Conservation (phyloP, 345 rosid species). For the Citrus reticulata region DNA sequence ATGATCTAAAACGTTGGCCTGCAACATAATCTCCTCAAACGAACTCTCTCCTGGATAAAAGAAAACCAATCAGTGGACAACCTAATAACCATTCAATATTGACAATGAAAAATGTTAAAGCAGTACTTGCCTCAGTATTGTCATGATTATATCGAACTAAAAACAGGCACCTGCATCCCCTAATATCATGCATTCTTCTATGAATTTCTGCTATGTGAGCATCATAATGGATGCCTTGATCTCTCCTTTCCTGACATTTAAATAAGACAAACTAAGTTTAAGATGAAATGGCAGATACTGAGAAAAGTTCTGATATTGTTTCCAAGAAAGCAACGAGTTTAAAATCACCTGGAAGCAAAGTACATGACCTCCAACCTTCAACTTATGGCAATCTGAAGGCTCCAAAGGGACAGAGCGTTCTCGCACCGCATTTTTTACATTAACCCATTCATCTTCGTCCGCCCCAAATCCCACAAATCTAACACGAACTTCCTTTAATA, state of each 20-base stretch:
- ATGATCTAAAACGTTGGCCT: constrained; percentile 22
- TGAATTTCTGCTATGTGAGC: constrained; percentile 50
- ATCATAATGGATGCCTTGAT: constrained; percentile 58
- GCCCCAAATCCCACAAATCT: constrained; percentile 76
- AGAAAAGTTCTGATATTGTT: background rate
- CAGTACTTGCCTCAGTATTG: constrained; percentile 37
- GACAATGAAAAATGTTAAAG: background rate
- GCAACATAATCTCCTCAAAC: constrained; percentile 55
- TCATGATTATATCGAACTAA: constrained; percentile 51
- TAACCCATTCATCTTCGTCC: constrained; percentile 73
- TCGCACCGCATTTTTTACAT: constrained; percentile 46
- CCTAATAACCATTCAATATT: background rate
- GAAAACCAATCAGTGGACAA: background rate
- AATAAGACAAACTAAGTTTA: background rate
- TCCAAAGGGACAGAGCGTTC: constrained; percentile 60
- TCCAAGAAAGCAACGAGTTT: background rate
- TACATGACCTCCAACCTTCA: constrained; percentile 54
- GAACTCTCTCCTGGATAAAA: constrained; percentile 48
- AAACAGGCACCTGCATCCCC: constrained; percentile 75
- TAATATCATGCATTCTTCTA: constrained; percentile 57
- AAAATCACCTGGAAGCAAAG: constrained; percentile 64
- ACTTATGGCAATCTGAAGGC: constrained; percentile 48
- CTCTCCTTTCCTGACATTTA: constrained; percentile 51
- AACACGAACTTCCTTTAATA: constrained; percentile 63
- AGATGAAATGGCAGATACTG: background rate